Conservation (phyloP, 257 asterid genomes). For the Ligustrum vulgare region DNA sequence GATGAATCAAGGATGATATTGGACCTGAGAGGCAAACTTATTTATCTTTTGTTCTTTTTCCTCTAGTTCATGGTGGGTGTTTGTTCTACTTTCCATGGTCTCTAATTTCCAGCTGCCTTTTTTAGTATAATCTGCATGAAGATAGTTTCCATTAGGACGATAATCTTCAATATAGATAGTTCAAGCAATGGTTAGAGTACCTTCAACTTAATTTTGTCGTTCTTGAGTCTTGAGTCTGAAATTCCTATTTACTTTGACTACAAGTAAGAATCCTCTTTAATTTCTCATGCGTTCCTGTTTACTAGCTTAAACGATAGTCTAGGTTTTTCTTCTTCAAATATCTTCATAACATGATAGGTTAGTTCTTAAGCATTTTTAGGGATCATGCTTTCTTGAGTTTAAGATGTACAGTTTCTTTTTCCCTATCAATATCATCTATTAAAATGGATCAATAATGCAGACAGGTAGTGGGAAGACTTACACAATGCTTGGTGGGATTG, state of each 20-base stretch:
- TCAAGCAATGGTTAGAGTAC: not conserved
- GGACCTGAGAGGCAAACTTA: not conserved
- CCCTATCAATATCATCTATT: not conserved
- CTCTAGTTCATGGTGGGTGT: not conserved
- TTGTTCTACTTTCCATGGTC: not conserved
- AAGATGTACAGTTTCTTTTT: not conserved
- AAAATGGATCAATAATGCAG: conserved; percentile 39
- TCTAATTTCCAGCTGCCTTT: conserved; percentile 5
- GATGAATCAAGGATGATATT: not conserved
- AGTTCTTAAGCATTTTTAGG: not conserved
- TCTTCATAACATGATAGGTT: not conserved
- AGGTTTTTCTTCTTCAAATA: not conserved
- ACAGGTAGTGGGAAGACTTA: conserved; percentile 98
- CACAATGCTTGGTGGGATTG: conserved; percentile 97
- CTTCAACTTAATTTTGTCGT: not conserved
- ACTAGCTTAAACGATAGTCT: not conserved
- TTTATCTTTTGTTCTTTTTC: not conserved
- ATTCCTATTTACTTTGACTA: not conserved
- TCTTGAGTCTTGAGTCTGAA: not conserved
- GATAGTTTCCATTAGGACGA: not conserved
- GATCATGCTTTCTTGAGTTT: conserved; percentile 10
- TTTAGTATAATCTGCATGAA: conserved; percentile 4
- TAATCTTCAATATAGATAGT: not conserved
- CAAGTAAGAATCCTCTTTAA: not conserved
- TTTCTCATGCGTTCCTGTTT: not conserved